phyloP scores from a whole-genome alignment of 208 protist genomes.

The Acanthamoeba comandoni region DNA sequence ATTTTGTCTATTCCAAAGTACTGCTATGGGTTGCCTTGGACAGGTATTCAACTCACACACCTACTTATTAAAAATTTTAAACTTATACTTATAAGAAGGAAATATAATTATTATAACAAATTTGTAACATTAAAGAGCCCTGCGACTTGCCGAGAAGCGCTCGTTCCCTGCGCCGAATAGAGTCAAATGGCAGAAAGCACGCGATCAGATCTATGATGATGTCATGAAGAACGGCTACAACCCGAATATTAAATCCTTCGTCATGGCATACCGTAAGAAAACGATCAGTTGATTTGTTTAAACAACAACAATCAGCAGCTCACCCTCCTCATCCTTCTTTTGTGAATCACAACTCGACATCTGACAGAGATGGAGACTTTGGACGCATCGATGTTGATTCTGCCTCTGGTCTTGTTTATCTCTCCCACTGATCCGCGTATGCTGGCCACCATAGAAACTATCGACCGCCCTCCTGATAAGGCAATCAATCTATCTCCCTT shows the following conservation, averaged over 20 bases:
- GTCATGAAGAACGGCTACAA: slow-evolving; percentile 84
- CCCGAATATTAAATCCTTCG: slow-evolving; percentile 74
- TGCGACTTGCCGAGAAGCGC: slow-evolving; percentile 76
- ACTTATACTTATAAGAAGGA: no score
- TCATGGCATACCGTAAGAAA: slow-evolving; percentile 77
- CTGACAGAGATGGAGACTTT: slow-evolving; percentile 5
- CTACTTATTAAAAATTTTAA: no score
- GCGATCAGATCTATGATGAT: slow-evolving; percentile 82
- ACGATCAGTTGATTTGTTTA: no score
- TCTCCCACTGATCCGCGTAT: slow-evolving; percentile 80
- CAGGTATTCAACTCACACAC: slow-evolving; percentile 17
- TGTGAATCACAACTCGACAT: neutral
- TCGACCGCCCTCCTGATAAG: slow-evolving; percentile 76
- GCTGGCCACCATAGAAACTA: slow-evolving; percentile 78
- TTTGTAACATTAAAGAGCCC: slow-evolving; percentile 44
- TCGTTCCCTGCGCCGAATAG: slow-evolving; percentile 77
- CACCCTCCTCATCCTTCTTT: slow-evolving; percentile 67
- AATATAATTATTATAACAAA: no score
- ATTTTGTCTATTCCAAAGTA: slow-evolving; percentile 85
- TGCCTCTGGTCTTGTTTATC: slow-evolving; percentile 85
- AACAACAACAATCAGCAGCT: no score
- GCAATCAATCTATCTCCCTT: no score
- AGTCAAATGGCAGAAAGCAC: slow-evolving; percentile 77
- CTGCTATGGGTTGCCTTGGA: slow-evolving; percentile 85
- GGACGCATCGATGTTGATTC: slow-evolving; percentile 73